Evolutionary conservation across 495 filamentous ascomycete genomes (phyloP).

Genomic region (Neurospora hispaniola): DNA sequence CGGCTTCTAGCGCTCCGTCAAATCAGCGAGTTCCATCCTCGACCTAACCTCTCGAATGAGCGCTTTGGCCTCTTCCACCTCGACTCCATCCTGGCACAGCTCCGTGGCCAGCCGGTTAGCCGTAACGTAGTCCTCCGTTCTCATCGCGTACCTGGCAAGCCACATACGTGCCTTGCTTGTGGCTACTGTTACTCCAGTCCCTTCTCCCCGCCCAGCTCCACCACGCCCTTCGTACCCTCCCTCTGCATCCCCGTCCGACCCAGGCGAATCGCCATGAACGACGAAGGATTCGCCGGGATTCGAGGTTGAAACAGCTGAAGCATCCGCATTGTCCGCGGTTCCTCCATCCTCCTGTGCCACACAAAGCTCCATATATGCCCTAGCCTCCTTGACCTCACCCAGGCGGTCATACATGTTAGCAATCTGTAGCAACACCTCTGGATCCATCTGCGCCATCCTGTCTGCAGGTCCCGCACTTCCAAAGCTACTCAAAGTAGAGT

Average conservation of each 20-base stretch:
- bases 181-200: slow-evolving; percentile 71
- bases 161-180: slow-evolving; percentile 91
- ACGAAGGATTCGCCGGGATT: slow-evolving; percentile 39
- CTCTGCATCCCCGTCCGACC: slow-evolving; percentile 30
- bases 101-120: slow-evolving; percentile 79
- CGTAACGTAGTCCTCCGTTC: slow-evolving; percentile 56
- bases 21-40: slow-evolving; percentile 50
- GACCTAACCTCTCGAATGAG: slow-evolving; percentile 82
- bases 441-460: slow-evolving; percentile 57
- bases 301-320: background rate
- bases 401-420: slow-evolving; percentile 79
- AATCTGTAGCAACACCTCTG: slow-evolving; percentile 82
- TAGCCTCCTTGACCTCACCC: slow-evolving; percentile 64
- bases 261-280: slow-evolving; percentile 35
- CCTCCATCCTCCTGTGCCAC: slow-evolving; percentile 75
- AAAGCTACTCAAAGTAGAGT: slow-evolving; percentile 40
- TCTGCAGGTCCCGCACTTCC: slow-evolving; percentile 27
- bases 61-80: slow-evolving; percentile 97
- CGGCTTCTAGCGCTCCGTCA: slow-evolving; percentile 20
- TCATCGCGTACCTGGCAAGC: slow-evolving; percentile 77
- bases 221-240: slow-evolving; percentile 25
- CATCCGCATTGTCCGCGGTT: slow-evolving; percentile 20
- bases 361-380: slow-evolving; percentile 88
- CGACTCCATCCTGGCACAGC: slow-evolving; percentile 89
- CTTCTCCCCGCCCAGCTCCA: slow-evolving; percentile 12